Percentiles rank a stretch among this genome's conserved stretches.
These are phyloP conservation scores for Podospora appendiculata DNA, from an alignment of 495 filamentous ascomycete species.

Conservation along the genomic window DNA sequence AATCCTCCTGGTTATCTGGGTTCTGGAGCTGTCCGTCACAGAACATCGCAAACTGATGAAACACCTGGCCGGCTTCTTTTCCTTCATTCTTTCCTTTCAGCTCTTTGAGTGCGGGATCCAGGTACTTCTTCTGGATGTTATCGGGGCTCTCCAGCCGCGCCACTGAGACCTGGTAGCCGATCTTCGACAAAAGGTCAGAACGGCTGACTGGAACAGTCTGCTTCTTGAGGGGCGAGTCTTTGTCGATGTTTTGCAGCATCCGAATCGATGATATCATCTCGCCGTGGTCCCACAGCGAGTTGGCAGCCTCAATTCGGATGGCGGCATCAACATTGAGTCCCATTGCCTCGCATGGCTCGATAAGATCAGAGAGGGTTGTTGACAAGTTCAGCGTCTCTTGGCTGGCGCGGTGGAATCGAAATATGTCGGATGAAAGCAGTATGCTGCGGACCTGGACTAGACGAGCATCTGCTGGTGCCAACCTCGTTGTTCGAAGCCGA, in stretches of 20 bases:
- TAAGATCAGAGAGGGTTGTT: slow-evolving; percentile 68
- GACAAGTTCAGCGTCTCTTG: slow-evolving; percentile 82
- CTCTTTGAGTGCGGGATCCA: slow-evolving; percentile 74
- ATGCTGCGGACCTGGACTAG: slow-evolving; percentile 66
- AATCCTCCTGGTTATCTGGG: slow-evolving; percentile 74
- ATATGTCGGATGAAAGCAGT: slow-evolving; percentile 64
- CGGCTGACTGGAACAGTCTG: slow-evolving; percentile 68
- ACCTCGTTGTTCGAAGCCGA: slow-evolving; percentile 50
- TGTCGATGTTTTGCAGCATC: slow-evolving; percentile 70
- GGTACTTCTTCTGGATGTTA: slow-evolving; percentile 74
- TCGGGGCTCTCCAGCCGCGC: slow-evolving; percentile 91
- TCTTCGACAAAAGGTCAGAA: slow-evolving; percentile 75
- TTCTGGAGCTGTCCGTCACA: slow-evolving; percentile 91
- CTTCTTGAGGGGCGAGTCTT: slow-evolving; percentile 51
- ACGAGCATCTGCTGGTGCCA: slow-evolving; percentile 54
- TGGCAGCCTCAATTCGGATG: slow-evolving; percentile 70
- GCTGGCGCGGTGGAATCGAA: slow-evolving; percentile 66
- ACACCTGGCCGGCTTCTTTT: slow-evolving; percentile 76
- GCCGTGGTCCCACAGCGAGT: slow-evolving; percentile 90
- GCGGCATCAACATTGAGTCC: slow-evolving; percentile 70
- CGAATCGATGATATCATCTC: slow-evolving; percentile 86
- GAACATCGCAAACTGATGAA: slow-evolving; percentile 88
- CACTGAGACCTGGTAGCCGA: slow-evolving; percentile 82
- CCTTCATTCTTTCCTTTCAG: slow-evolving; percentile 61
- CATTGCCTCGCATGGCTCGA: slow-evolving; percentile 53